Conservation (phyloP, 225 moss, liverwort and hornwort genomes). For the Polytrichum commune region DNA sequence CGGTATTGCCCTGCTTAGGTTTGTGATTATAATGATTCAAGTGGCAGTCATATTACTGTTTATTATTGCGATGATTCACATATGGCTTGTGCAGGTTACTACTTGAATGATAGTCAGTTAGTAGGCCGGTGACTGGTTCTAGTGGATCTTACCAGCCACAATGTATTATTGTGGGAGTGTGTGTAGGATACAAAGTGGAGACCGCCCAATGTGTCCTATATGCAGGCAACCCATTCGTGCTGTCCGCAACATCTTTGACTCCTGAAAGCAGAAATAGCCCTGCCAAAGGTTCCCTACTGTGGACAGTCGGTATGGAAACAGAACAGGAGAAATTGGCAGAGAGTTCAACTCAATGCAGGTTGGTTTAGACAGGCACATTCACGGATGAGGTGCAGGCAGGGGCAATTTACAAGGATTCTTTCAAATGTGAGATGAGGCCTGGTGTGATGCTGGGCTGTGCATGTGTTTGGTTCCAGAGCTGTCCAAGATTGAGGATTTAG, state of each 20-base stretch:
- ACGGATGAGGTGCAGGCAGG: too few species aligned
- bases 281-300: too few species aligned
- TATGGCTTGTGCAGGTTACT: too few species aligned
- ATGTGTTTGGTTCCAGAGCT: not conserved
- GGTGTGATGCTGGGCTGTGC: not conserved
- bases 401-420: not conserved
- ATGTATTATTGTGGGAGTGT: not conserved
- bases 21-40: too few species aligned
- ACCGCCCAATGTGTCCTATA: slow-evolving; percentile 40
- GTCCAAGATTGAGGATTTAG: not conserved
- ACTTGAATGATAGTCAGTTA: too few species aligned
- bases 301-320: too few species aligned
- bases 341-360: too few species aligned
- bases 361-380: too few species aligned
- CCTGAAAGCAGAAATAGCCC: slow-evolving; percentile 14
- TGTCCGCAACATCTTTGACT: slow-evolving; percentile 50
- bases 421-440: not conserved
- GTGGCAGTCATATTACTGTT: too few species aligned
- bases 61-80: too few species aligned
- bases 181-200: slow-evolving; percentile 55
- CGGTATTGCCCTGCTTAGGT: too few species aligned
- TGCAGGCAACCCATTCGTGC: slow-evolving; percentile 50
- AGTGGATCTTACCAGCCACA: not conserved
- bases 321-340: too few species aligned
- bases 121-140: not conserved